phyloP scores from a whole-genome alignment of 495 filamentous ascomycete species.

The Neurospora sp. region DNA sequence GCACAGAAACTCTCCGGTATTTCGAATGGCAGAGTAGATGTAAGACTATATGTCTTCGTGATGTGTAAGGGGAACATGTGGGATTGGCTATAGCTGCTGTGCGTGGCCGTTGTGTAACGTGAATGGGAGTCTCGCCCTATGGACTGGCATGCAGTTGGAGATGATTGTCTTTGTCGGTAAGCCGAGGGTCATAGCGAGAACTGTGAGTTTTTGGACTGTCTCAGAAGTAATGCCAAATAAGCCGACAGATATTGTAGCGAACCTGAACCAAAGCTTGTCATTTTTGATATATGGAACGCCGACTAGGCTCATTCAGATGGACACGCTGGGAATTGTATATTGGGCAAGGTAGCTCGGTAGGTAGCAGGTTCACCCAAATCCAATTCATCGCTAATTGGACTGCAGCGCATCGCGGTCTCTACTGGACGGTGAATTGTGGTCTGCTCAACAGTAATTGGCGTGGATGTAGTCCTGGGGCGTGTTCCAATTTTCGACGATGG shows the following conservation, averaged over 20 bases:
- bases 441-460: background rate
- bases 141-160: background rate
- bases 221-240: background rate
- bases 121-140: background rate
- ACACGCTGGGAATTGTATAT: background rate
- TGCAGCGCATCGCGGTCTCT: background rate
- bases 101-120: background rate
- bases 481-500: too few relatives aligned
- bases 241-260: background rate
- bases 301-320: background rate
- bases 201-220: background rate
- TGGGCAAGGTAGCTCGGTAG: background rate
- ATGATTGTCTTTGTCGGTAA: background rate
- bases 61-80: background rate
- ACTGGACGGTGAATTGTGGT: background rate
- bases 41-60: background rate
- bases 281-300: background rate
- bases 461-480: background rate
- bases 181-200: background rate
- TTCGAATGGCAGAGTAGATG: background rate
- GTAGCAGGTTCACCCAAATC: background rate
- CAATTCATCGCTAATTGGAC: background rate
- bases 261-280: background rate
- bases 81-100: background rate
- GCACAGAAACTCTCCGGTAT: background rate